Conservation (phyloP, 148 eudicot species). For the Salicornia ramosissima region DNA sequence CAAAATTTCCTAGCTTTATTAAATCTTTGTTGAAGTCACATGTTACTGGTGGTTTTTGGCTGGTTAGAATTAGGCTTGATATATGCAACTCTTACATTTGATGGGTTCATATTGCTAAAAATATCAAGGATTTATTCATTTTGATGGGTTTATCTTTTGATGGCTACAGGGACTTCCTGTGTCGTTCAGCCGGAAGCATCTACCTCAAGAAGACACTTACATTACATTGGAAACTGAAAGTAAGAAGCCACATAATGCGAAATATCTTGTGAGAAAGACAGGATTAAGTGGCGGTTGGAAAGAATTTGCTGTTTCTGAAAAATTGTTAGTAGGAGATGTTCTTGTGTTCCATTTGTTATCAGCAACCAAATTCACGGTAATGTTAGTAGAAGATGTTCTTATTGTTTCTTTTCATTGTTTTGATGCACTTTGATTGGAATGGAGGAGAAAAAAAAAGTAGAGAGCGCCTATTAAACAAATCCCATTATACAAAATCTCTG, state of each 20-base stretch:
- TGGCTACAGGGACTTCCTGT: conserved; percentile 44
- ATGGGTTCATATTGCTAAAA: not conserved
- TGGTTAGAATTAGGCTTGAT: conserved; percentile 11
- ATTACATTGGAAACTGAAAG: conserved; percentile 45
- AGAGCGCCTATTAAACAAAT: not conserved
- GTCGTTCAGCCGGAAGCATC: conserved; percentile 36
- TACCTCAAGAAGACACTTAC: conserved; percentile 35
- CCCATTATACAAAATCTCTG: too few species aligned
- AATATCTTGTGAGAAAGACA: conserved; percentile 35
- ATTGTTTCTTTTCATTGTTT: not conserved
- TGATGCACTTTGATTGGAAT: not conserved
- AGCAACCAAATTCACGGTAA: conserved; percentile 49
- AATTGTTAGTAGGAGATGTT: conserved; percentile 53
- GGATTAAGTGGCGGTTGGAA: conserved; percentile 74
- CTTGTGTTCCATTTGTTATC: conserved; percentile 47
- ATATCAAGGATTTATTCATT: too few species aligned
- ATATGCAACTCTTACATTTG: not conserved
- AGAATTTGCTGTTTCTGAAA: conserved; percentile 45
- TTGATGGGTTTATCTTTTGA: not conserved
- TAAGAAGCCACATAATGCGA: conserved; percentile 34
- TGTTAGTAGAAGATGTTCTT: not conserved
- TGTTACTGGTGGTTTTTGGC: conserved; percentile 18
- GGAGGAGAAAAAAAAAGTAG: not conserved
- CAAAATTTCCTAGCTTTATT: conserved; percentile 13
- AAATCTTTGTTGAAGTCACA: conserved; percentile 16